Percentiles rank a stretch among this genome's conserved stretches.
Evolutionary conservation across 257 asterid species (phyloP).

Genomic region (Ilex asprella): DNA sequence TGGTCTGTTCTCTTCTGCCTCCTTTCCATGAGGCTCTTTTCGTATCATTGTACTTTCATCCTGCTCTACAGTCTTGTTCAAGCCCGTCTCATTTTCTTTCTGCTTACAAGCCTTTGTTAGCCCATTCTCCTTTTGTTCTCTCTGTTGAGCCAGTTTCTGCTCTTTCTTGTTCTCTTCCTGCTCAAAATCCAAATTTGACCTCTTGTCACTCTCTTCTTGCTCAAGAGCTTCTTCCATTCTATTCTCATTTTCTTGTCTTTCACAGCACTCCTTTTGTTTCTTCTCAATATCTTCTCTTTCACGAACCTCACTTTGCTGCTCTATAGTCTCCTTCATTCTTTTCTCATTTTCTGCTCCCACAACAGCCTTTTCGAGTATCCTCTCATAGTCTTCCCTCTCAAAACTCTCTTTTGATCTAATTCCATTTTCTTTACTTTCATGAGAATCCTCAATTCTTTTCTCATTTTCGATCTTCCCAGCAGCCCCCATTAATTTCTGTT

Average conservation of each 20-base stretch:
- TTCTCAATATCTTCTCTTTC: slow-evolving; percentile 16
- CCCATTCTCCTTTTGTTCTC: not conserved
- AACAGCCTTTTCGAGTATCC: slow-evolving; percentile 21
- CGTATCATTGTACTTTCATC: not conserved
- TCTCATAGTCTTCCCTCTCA: slow-evolving; percentile 27
- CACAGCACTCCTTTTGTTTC: slow-evolving; percentile 3
- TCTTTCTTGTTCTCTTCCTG: not conserved
- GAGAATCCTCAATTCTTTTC: slow-evolving; percentile 21
- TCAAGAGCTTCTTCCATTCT: not conserved
- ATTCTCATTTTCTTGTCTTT: not conserved
- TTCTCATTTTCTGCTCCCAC: slow-evolving; percentile 26
- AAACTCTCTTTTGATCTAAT: slow-evolving; percentile 19
- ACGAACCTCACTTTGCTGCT: slow-evolving; percentile 23
- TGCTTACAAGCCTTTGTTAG: not conserved
- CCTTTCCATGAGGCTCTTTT: slow-evolving; percentile 8
- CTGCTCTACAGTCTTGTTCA: not conserved
- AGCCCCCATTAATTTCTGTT: slow-evolving; percentile 14
- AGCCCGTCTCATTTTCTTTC: not conserved
- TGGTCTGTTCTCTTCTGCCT: slow-evolving; percentile 15
- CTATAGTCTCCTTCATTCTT: slow-evolving; percentile 16
- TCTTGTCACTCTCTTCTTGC: not conserved
- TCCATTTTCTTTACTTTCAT: slow-evolving; percentile 21
- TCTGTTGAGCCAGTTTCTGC: not conserved
- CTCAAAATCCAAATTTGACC: not conserved
- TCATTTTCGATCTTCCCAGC: slow-evolving; percentile 21